phyloP scores from a whole-genome alignment of 192 early-diverging fungal genomes.

The Funneliformis geosporum region DNA sequence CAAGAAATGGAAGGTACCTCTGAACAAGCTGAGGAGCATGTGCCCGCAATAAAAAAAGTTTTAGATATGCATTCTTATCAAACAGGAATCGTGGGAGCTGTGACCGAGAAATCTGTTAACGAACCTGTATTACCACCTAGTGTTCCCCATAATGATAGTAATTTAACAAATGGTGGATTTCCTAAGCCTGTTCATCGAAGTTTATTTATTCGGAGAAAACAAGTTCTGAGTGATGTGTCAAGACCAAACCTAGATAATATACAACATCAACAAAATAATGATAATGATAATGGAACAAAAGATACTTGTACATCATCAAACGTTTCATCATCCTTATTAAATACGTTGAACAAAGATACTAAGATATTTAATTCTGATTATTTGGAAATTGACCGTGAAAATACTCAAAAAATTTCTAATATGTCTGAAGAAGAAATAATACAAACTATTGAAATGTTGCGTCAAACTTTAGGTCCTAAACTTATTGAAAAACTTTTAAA shows the following conservation, averaged over 20 bases:
- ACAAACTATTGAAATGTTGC: slow-evolving; percentile 68
- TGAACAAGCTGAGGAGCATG: slow-evolving; percentile 22
- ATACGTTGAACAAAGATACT: background rate
- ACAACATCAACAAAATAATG: background rate
- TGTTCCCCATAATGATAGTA: background rate
- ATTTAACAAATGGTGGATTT: background rate
- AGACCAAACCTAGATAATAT: slow-evolving; percentile 26
- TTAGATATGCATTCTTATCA: slow-evolving; percentile 22
- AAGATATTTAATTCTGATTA: slow-evolving; percentile 19
- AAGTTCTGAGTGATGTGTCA: slow-evolving; percentile 34
- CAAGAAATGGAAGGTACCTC: background rate
- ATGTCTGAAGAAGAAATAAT: slow-evolving; percentile 78
- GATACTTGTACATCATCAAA: background rate
- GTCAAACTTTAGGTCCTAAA: slow-evolving; percentile 60
- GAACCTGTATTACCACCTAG: background rate
- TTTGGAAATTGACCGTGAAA: slow-evolving; percentile 59
- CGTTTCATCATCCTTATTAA: background rate
- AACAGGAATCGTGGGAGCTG: background rate
- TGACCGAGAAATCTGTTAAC: background rate
- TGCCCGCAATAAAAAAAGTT: slow-evolving; percentile 20
- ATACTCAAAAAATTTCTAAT: slow-evolving; percentile 44
- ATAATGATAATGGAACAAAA: background rate
- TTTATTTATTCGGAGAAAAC: slow-evolving; percentile 20
- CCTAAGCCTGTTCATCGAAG: slow-evolving; percentile 14
- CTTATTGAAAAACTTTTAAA: slow-evolving; percentile 64